Evolutionary conservation across 805 yeast genomes (phyloP).

Genomic region (Wickerhamomyces canadensis): DNA sequence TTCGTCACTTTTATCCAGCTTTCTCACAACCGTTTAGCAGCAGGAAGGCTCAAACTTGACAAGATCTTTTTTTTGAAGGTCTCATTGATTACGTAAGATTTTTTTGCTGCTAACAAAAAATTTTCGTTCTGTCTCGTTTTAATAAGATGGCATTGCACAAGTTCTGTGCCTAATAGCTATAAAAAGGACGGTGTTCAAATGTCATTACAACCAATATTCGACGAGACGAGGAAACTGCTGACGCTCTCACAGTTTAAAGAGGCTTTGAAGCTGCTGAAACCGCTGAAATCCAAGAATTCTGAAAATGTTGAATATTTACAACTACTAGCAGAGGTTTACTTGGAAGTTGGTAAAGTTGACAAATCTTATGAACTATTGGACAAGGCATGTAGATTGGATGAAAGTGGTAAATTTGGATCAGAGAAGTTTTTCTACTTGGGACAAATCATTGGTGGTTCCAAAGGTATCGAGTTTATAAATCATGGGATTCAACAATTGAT

Average conservation of each 20-base stretch:
- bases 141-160: too few species aligned
- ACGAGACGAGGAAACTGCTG: constrained; percentile 9
- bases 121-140: too few species aligned
- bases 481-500: constrained; percentile 56
- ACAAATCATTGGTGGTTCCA: constrained; percentile 79
- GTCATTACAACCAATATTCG: constrained; percentile 5
- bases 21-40: too few species aligned
- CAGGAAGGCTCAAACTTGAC: too few species aligned
- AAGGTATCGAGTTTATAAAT: constrained; percentile 59
- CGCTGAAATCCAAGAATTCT: constrained; percentile 27
- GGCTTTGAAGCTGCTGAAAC: constrained; percentile 30
- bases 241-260: constrained; percentile 17
- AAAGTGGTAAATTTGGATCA: constrained; percentile 56
- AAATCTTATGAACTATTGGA: constrained; percentile 62
- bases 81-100: too few species aligned
- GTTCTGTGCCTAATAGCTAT: too few species aligned
- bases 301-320: constrained; percentile 44
- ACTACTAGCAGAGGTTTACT: constrained; percentile 65
- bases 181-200: too few species aligned
- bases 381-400: constrained; percentile 63
- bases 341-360: constrained; percentile 78
- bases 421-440: constrained; percentile 89
- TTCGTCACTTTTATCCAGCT: neutral
- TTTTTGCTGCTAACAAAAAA: too few species aligned
- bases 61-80: too few species aligned